A percentile compares a stretch with the other conserved stretches of the same genome.
These are phyloP conservation scores for Pichia sp. DNA, from an alignment of 1,139 yeast genomes.

Conservation along the genomic window DNA sequence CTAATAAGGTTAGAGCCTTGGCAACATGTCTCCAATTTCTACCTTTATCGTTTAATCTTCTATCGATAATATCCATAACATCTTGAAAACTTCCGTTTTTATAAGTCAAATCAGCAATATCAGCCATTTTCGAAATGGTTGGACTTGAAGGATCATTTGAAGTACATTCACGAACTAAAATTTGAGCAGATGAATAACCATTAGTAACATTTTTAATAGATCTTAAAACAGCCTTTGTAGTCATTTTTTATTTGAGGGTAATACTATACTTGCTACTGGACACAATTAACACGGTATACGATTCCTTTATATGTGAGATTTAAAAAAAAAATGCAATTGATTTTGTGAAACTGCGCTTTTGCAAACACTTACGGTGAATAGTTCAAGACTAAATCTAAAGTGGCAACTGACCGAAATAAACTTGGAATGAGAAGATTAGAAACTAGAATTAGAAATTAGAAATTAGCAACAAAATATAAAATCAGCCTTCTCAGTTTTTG, in stretches of 20 bases:
- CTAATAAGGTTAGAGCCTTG: conserved; percentile 81
- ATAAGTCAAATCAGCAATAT: conserved; percentile 68
- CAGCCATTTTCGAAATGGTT: conserved; percentile 75
- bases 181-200: conserved; percentile 85
- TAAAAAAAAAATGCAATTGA: background rate
- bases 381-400: background rate
- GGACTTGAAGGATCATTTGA: conserved; percentile 89
- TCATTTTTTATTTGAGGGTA: conserved; percentile 14
- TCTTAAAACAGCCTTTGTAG: conserved; percentile 67
- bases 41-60: conserved; percentile 91
- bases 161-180: conserved; percentile 87
- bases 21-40: conserved; percentile 98
- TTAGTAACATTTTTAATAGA: conserved; percentile 88
- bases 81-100: conserved; percentile 77
- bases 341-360: background rate
- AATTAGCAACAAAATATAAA: background rate
- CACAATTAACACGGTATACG: background rate
- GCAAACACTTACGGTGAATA: background rate
- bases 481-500: background rate
- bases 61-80: conserved; percentile 92
- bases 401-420: background rate
- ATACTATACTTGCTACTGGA: background rate
- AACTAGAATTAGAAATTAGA: background rate
- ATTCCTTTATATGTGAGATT: background rate
- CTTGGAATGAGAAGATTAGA: background rate